phyloP scores from a whole-genome alignment of 202 grass and related monocot species.

The Setaria italica region DNA sequence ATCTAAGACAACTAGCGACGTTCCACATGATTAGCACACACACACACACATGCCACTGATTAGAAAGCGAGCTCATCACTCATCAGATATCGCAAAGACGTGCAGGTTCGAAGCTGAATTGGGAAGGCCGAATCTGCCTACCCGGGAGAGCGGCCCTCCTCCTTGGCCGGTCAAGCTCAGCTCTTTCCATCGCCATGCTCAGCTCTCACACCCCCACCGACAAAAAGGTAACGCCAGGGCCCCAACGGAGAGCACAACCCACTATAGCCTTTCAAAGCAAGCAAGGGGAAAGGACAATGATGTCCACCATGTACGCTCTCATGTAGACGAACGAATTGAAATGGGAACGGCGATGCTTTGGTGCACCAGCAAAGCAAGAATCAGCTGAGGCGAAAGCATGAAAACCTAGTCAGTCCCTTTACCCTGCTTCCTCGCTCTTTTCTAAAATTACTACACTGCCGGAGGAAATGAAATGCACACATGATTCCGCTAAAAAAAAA shows the following conservation, averaged over 20 bases:
- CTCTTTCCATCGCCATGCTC: background rate
- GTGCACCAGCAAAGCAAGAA: constrained; percentile 45
- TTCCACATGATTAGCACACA: background rate
- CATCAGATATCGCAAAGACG: background rate
- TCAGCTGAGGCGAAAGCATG: constrained; percentile 35
- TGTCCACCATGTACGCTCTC: constrained; percentile 32
- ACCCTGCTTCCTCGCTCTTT: constrained; percentile 21
- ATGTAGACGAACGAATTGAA: background rate
- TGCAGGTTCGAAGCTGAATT: background rate
- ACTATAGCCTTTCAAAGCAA: constrained; percentile 45
- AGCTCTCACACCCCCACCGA: constrained; percentile 19
- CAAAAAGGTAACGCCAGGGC: constrained; percentile 30
- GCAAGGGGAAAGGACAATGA: constrained; percentile 48
- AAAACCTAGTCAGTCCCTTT: constrained; percentile 33
- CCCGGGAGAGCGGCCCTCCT: background rate
- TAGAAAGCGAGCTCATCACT: background rate
- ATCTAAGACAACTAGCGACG: constrained; percentile 19
- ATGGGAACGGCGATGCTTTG: background rate
- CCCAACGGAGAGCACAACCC: constrained; percentile 11
- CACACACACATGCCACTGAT: background rate
- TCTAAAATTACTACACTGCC: constrained; percentile 13
- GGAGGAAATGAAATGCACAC: background rate
- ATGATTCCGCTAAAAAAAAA: background rate
- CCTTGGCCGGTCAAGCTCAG: background rate
- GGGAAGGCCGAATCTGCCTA: constrained; percentile 5